phyloP scores from a whole-genome alignment of 225 moss, liverwort and hornwort species.

The Pseudisothecium myosuroides region DNA sequence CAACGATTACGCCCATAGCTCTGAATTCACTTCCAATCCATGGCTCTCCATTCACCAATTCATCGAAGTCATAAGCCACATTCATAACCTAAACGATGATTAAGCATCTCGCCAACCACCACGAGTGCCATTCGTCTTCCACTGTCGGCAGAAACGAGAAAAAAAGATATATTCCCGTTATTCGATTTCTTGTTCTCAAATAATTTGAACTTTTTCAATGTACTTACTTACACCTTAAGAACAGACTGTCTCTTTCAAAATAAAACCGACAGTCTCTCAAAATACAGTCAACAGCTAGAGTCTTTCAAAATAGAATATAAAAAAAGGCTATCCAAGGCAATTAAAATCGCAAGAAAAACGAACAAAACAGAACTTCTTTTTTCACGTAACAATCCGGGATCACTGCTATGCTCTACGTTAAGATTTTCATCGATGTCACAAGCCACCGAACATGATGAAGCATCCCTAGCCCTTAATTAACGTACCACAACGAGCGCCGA shows the following conservation, averaged over 20 bases:
- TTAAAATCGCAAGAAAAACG: neutral
- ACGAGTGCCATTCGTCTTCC: neutral
- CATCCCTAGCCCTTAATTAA: neutral
- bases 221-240: neutral
- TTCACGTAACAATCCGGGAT: neutral
- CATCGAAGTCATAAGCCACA: neutral
- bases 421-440: neutral
- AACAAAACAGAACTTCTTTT: no score
- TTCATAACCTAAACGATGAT: neutral
- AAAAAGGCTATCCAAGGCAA: neutral
- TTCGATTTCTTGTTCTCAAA: neutral
- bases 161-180: no score
- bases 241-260: neutral
- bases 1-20: neutral
- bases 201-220: neutral
- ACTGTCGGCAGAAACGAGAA: neutral
- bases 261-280: neutral
- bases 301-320: neutral
- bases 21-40: no score
- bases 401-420: no score
- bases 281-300: neutral
- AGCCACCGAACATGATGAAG: neutral
- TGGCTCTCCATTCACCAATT: neutral
- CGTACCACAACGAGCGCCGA: neutral
- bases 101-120: neutral